Conservation (phyloP, 2,329 filamentous ascomycete genomes). For the Fusarium albosuccineum region DNA sequence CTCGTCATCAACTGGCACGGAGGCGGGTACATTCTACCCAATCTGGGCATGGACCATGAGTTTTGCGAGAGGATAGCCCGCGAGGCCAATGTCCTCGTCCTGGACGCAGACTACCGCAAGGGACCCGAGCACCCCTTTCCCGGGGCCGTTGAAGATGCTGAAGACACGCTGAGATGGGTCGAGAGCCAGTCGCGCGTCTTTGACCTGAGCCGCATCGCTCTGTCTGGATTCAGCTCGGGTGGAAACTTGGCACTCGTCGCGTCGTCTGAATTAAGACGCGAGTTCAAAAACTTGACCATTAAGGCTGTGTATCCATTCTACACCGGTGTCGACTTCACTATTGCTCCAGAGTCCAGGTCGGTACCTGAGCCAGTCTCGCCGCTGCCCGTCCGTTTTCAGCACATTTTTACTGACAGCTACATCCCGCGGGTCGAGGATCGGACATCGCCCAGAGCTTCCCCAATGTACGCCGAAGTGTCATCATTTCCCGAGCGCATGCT, state of each 20-base stretch:
- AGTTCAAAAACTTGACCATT: slow-evolving; percentile 56
- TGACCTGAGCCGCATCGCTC: slow-evolving; percentile 53
- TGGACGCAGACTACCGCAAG: slow-evolving; percentile 56
- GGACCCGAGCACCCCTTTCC: slow-evolving; percentile 58
- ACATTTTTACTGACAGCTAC: slow-evolving; percentile 53
- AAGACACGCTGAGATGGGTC: slow-evolving; percentile 54
- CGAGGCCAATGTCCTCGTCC: slow-evolving; percentile 42
- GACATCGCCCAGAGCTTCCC: slow-evolving; percentile 52
- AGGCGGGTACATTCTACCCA: slow-evolving; percentile 50
- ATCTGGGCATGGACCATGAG: slow-evolving; percentile 55
- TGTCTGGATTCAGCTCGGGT: slow-evolving; percentile 63
- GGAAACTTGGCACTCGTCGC: slow-evolving; percentile 57
- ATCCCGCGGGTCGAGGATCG: slow-evolving; percentile 44
- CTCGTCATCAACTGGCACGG: slow-evolving; percentile 54
- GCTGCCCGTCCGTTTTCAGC: slow-evolving; percentile 8
- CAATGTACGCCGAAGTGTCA: slow-evolving; percentile 44
- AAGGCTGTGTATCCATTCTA: slow-evolving; percentile 64
- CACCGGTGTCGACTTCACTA: slow-evolving; percentile 50
- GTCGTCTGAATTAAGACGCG: slow-evolving; percentile 44
- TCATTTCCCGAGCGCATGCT: slow-evolving; percentile 32
- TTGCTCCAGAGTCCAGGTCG: slow-evolving; percentile 45
- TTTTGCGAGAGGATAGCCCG: slow-evolving; percentile 53
- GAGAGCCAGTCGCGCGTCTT: slow-evolving; percentile 44
- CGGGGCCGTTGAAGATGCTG: slow-evolving; percentile 44
- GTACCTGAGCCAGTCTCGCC: slow-evolving; percentile 43